phyloP scores from a whole-genome alignment of 2,329 filamentous ascomycete genomes.

The Aspergillus ochraceus region DNA sequence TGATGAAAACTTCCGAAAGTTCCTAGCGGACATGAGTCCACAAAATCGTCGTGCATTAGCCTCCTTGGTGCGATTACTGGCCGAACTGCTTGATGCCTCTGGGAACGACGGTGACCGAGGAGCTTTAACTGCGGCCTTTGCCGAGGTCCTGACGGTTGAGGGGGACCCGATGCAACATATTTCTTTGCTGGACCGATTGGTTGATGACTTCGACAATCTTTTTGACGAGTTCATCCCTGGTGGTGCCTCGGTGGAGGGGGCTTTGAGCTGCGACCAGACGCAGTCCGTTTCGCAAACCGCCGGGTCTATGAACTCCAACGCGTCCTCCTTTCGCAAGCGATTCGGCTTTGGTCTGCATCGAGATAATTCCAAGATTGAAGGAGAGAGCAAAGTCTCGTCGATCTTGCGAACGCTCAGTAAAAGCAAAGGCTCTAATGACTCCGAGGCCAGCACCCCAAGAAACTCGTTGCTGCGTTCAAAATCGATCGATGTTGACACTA shows the following conservation, averaged over 20 bases:
- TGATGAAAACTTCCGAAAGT: slow-evolving; percentile 57
- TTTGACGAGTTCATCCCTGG: slow-evolving; percentile 65
- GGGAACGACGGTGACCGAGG: slow-evolving; percentile 89
- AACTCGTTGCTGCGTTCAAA: slow-evolving; percentile 67
- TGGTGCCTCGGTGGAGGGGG: slow-evolving; percentile 45
- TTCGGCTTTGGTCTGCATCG: slow-evolving; percentile 79
- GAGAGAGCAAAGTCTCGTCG: slow-evolving; percentile 69
- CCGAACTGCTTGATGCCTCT: slow-evolving; percentile 84
- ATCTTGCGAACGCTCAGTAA: slow-evolving; percentile 90
- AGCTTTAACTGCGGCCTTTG: slow-evolving; percentile 82
- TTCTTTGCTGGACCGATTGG: slow-evolving; percentile 81
- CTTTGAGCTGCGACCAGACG: slow-evolving; percentile 55
- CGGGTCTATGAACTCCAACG: slow-evolving; percentile 79
- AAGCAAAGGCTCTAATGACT: slow-evolving; percentile 61
- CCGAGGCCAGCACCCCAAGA: slow-evolving; percentile 69
- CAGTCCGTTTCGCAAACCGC: slow-evolving; percentile 63
- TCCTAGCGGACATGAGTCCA: slow-evolving; percentile 54
- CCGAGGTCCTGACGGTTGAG: slow-evolving; percentile 78
- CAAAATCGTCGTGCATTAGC: slow-evolving; percentile 75
- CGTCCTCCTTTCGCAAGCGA: slow-evolving; percentile 79
- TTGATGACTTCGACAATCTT: slow-evolving; percentile 86
- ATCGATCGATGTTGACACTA: slow-evolving; percentile 70
- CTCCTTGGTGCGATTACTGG: slow-evolving; percentile 78
- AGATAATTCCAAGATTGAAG: slow-evolving; percentile 74
- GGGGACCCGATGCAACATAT: slow-evolving; percentile 80